These are phyloP conservation scores for Lichtheimia ornata DNA, from an alignment of 371 early-diverging fungal genomes.

Conservation along the genomic window DNA sequence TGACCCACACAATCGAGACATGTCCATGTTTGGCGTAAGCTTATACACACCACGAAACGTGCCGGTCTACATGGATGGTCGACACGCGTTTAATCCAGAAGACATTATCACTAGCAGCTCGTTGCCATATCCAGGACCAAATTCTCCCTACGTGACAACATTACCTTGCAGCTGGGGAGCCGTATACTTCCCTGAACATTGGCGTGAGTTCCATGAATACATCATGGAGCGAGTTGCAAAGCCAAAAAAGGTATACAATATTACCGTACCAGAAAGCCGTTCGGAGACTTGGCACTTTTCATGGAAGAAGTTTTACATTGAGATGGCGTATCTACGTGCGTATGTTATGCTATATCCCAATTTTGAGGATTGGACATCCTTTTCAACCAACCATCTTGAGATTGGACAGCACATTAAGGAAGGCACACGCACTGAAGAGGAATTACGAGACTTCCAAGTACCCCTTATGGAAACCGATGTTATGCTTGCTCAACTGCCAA, in stretches of 20 bases:
- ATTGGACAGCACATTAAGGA: constrained; percentile 64
- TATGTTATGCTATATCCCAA: constrained; percentile 74
- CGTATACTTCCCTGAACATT: constrained; percentile 72
- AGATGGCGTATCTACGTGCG: constrained; percentile 64
- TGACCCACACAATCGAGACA: constrained; percentile 16
- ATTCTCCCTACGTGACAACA: constrained; percentile 56
- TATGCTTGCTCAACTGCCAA: constrained; percentile 51
- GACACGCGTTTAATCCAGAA: constrained; percentile 52
- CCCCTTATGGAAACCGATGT: constrained; percentile 65
- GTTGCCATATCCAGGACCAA: neutral
- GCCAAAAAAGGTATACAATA: constrained; percentile 42
- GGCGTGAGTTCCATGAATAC: constrained; percentile 72
- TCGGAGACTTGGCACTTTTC: constrained; percentile 67
- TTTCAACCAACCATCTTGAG: constrained; percentile 72
- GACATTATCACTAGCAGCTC: constrained; percentile 23
- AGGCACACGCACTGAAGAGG: constrained; percentile 23
- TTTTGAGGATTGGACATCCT: constrained; percentile 61
- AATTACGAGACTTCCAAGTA: constrained; percentile 54
- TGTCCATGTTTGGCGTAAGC: constrained; percentile 54
- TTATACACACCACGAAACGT: constrained; percentile 64
- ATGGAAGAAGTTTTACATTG: constrained; percentile 72
- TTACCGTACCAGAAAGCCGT: constrained; percentile 59
- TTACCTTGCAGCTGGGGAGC: constrained; percentile 76
- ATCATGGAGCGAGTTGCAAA: constrained; percentile 50
- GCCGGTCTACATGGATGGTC: constrained; percentile 54